Evolutionary conservation across 331 rosid genomes (phyloP), one percentile per base, ranked within the genome.

Genomic region (Acacia concinna): DNA sequence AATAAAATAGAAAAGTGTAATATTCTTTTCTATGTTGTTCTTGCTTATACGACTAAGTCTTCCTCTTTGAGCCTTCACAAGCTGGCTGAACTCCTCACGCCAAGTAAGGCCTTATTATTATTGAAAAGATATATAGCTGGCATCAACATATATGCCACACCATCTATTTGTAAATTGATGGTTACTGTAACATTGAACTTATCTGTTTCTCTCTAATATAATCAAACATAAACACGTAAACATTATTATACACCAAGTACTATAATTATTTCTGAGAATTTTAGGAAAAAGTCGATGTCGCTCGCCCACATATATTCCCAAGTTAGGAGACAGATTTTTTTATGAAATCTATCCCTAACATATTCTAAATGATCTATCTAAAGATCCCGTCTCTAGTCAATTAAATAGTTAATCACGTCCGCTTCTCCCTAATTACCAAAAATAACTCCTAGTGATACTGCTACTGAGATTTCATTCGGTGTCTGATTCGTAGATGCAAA

Each of bases 21-120:
- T 21, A 65, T 71, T 76, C 65, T 32, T 76, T 77, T 63, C 74
- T 35, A 8, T 23, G 20, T 75, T 41, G 37, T 76, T 64, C 64
- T 76, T 76, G 80, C 80, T 76, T 64, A 64, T 44, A 76, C 80
- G 43, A n/a, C 14, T 43, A 44, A 21, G 38, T 23, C 40, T 65
- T 49, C 49, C 51, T 56, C 63, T 56, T 3, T 15, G 62, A 41
- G 14, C 43, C 49, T 23, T 9, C 68, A n/a, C 64, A 13, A 14
- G 23, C 34, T 47, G 28, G 56, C 41, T 77, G 40, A 77, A 77
- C 66, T 47, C 74, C 67, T 51, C 81, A 66, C 74, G 51, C 68
- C 59, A 78, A 78, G 76, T 52, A 78, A 78, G 43, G 60, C 69
- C 44, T 25, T 25, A 25, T 44, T 25, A 25, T 44, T 46, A 31